Conservation (phyloP, 148 eudicot genomes). For the Chenopodium quinoa region DNA sequence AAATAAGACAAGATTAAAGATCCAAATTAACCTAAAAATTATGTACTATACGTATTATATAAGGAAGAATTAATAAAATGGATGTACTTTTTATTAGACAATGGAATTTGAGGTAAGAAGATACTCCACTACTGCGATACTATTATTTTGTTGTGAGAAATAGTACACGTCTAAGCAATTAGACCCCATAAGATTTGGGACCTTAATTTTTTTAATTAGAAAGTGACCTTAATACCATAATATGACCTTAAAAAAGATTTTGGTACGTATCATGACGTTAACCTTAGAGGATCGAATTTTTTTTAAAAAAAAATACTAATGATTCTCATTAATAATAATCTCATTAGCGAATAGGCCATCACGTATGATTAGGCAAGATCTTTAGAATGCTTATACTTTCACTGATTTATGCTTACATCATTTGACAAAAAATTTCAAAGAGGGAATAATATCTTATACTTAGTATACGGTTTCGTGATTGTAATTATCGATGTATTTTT, state of each 20-base stretch:
- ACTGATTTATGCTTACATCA: background rate
- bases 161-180: background rate
- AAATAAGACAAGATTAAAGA: slow-evolving; percentile 7
- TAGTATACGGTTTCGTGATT: too few species aligned
- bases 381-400: slow-evolving; percentile 2
- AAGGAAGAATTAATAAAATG: background rate
- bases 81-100: background rate
- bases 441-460: too few species aligned
- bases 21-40: background rate
- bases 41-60: background rate
- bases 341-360: background rate
- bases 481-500: too few species aligned
- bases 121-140: background rate
- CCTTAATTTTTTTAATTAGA: background rate
- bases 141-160: slow-evolving; percentile 2
- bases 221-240: background rate
- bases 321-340: too few species aligned
- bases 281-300: slow-evolving; percentile 12
- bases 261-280: slow-evolving; percentile 13
- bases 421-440: background rate
- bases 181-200: slow-evolving; percentile 4
- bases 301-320: background rate
- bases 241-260: background rate
- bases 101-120: slow-evolving; percentile 7
- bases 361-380: background rate